phyloP scores from a whole-genome alignment of 2,329 filamentous ascomycete genomes.

The Thelonectria rubi region DNA sequence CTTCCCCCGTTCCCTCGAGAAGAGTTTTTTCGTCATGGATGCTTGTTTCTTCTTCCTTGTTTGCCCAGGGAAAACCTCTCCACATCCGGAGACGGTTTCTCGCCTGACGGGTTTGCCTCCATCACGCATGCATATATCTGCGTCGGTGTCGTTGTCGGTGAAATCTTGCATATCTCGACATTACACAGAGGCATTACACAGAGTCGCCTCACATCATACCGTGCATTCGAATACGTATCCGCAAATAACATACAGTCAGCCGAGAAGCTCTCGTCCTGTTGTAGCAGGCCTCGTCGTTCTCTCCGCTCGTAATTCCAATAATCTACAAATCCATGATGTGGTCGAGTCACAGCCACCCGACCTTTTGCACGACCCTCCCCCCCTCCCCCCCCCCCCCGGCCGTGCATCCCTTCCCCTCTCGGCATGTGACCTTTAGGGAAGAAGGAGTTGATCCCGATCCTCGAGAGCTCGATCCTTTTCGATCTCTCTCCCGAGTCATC shows the following conservation, averaged over 20 bases:
- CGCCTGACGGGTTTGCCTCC: neutral
- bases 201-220: neutral
- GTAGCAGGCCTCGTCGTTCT: neutral
- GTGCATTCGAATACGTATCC: neutral
- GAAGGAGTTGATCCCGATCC: neutral
- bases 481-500: neutral
- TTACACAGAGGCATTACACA: neutral
- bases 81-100: neutral
- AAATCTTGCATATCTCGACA: neutral
- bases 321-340: slow-evolving; percentile 8
- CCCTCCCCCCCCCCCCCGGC: slow-evolving; percentile 3
- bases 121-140: too few species aligned
- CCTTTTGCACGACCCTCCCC: slow-evolving; percentile 1
- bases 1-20: neutral
- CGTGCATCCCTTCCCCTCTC: slow-evolving; percentile 1
- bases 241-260: neutral
- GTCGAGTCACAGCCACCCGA: slow-evolving; percentile 13
- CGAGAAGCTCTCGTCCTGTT: too few species aligned
- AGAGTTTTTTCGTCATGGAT: neutral
- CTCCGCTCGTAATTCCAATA: slow-evolving; percentile 2
- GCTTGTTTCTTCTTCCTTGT: slow-evolving; percentile 9
- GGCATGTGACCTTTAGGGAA: neutral
- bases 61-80: neutral
- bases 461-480: neutral
- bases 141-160: neutral